Evolutionary conservation across 768 basidiomycete genomes (phyloP), one percentile per base, ranked within the genome.

Genomic region (Lactifluus volemus): DNA sequence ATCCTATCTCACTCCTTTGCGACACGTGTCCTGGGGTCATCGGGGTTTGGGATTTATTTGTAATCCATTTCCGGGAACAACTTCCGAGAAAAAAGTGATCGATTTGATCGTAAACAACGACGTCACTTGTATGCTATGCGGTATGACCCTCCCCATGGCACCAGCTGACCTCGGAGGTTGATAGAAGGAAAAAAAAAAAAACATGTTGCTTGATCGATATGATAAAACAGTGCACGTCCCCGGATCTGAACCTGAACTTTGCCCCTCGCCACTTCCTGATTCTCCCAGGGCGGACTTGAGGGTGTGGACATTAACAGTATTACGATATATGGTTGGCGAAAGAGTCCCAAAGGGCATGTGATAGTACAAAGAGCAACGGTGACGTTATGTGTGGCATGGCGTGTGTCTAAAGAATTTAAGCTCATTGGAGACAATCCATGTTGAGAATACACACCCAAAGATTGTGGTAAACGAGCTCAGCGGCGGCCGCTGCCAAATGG

Each of bases 401-500:
- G 47, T 15, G 34, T 48, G 30, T 32, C 49, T 58, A 14, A 15
- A 55, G 12, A 7, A 48, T 8, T 53, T 42, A 39, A 41, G 36
- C 30, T 34, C 21, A 44, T 61, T 52, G 34, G 19, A 41, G 34
- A 25, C 10, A 21, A 58, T 12, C 21, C 17, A 49, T 38, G 14
- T 10, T 3, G 32, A 55, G 3, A 19, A 42, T 29, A 29, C 62
- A 49, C 39, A 64, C 30, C 6, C 38, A 7, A 7, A 11, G 6
- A 41, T 15, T 7, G 19, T 14, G 30, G n/a, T 25, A 49, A 61
- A 58, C 49, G 45, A 60, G 68, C 67, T 74, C 56, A 75, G 73
- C 68, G 73, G 59, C 32, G 50, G 65, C 75, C 58, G 25, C 53
- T 55, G 25, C 41, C 77, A 81, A 84, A 84, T 34, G 83, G 84